phyloP scores from a whole-genome alignment of 257 asterid species.

The Ocimum tenuiflorum region DNA sequence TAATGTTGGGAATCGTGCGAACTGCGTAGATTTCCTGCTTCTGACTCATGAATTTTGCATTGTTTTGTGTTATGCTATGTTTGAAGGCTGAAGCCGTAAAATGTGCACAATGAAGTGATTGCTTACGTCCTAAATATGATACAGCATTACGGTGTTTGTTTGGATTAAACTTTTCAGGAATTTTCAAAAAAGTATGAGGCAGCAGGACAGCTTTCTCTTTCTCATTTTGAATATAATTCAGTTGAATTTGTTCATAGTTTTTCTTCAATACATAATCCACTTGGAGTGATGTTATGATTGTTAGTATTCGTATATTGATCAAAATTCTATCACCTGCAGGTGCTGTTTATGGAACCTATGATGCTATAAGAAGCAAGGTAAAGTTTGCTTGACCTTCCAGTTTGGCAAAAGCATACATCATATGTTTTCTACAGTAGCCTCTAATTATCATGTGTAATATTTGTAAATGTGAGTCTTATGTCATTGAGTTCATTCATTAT shows the following conservation, averaged over 20 bases:
- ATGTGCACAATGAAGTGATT: background rate
- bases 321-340: constrained; percentile 31
- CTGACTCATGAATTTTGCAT: background rate
- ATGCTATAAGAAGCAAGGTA: constrained; percentile 58
- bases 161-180: background rate
- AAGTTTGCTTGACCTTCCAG: background rate
- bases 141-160: background rate
- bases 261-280: background rate
- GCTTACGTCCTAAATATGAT: background rate
- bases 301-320: background rate
- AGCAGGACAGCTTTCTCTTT: background rate
- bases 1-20: background rate
- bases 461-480: background rate
- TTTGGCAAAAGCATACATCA: background rate
- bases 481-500: too few relatives aligned
- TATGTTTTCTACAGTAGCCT: background rate
- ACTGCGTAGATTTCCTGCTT: background rate
- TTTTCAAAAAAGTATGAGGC: background rate
- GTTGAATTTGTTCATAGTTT: background rate
- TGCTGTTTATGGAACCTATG: constrained; percentile 67
- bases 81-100: background rate
- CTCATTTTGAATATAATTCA: background rate
- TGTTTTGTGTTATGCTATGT: background rate
- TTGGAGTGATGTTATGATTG: background rate
- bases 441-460: background rate